Conservation (phyloP, 345 rosid genomes). For the Eutrema heterophyllum region DNA sequence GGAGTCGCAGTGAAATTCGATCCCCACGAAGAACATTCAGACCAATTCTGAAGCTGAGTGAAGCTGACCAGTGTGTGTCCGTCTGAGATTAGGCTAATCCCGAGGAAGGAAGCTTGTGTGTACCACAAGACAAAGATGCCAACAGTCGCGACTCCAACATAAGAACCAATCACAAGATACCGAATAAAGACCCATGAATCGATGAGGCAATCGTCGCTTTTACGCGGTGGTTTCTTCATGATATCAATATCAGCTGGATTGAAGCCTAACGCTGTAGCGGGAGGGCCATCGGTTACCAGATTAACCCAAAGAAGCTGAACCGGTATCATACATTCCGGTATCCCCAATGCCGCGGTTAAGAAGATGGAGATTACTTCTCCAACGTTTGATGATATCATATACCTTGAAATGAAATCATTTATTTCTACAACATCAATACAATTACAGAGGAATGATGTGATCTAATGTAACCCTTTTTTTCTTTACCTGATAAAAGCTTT, state of each 20-base stretch:
- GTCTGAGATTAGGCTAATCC: slow-evolving; percentile 60
- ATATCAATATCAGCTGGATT: slow-evolving; percentile 89
- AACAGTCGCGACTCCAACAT: slow-evolving; percentile 94
- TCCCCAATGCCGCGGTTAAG: slow-evolving; percentile 81
- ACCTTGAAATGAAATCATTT: slow-evolving; percentile 39
- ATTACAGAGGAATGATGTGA: background rate
- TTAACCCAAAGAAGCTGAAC: slow-evolving; percentile 98
- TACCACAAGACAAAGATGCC: slow-evolving; percentile 88
- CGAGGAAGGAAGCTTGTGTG: slow-evolving; percentile 73
- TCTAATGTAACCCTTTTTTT: background rate
- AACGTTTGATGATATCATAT: slow-evolving; percentile 95
- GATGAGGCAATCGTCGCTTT: slow-evolving; percentile 67
- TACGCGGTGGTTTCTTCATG: slow-evolving; percentile 82
- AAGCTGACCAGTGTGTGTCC: slow-evolving; percentile 73
- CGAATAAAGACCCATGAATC: slow-evolving; percentile 73
- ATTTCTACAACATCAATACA: background rate
- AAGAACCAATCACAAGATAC: slow-evolving; percentile 79
- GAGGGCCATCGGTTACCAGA: slow-evolving; percentile 93
- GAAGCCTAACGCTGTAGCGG: slow-evolving; percentile 96
- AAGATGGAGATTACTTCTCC: slow-evolving; percentile 93
- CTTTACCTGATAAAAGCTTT: slow-evolving; percentile 84
- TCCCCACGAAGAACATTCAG: slow-evolving; percentile 72
- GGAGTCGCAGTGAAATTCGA: slow-evolving; percentile 60
- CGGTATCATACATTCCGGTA: slow-evolving; percentile 91
- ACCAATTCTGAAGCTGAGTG: slow-evolving; percentile 75